Evolutionary conservation across 169 alveolate species (phyloP).

Genomic region (Cryptosporidium muris): DNA sequence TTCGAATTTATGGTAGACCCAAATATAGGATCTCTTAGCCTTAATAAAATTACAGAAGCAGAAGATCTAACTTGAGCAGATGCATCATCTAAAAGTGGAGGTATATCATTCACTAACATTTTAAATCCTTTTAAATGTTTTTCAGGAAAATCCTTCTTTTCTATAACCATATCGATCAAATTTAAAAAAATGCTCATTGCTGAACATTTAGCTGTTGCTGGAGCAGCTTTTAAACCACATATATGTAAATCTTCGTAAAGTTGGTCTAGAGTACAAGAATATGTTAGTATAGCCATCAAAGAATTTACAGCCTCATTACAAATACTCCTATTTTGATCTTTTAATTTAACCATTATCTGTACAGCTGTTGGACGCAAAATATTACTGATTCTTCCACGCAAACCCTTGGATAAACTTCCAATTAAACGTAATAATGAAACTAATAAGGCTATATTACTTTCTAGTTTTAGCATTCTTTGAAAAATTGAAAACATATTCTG

Average conservation of each 20-base stretch:
- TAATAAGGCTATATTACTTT: conserved; percentile 46
- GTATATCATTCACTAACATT: conserved; percentile 24
- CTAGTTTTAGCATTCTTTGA: conserved; percentile 51
- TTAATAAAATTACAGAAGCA: conserved; percentile 19
- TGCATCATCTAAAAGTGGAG: conserved; percentile 57
- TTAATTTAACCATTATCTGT: conserved; percentile 30
- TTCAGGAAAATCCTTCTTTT: conserved; percentile 8
- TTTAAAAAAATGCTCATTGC: conserved; percentile 47
- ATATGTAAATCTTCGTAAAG: conserved; percentile 31
- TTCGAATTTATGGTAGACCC: conserved; percentile 9
- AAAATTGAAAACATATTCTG: conserved; percentile 19
- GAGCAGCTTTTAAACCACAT: conserved; percentile 39
- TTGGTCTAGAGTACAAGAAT: conserved; percentile 36
- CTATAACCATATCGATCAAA: conserved; percentile 26
- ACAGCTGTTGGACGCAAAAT: conserved; percentile 47
- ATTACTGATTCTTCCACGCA: conserved; percentile 21
- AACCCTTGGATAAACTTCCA: conserved; percentile 10
- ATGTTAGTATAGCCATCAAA: conserved; percentile 3
- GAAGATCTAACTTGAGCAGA: conserved; percentile 52
- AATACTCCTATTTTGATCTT: conserved; percentile 55
- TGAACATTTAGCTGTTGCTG: conserved; percentile 60
- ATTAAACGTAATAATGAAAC: conserved; percentile 29
- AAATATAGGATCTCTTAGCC: conserved; percentile 32
- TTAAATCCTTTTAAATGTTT: conserved; percentile 52
- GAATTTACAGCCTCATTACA: conserved; percentile 37